These are phyloP conservation scores for Lagenidium giganteum DNA, from an alignment of 352 stramenopile genomes.

Conservation along the genomic window DNA sequence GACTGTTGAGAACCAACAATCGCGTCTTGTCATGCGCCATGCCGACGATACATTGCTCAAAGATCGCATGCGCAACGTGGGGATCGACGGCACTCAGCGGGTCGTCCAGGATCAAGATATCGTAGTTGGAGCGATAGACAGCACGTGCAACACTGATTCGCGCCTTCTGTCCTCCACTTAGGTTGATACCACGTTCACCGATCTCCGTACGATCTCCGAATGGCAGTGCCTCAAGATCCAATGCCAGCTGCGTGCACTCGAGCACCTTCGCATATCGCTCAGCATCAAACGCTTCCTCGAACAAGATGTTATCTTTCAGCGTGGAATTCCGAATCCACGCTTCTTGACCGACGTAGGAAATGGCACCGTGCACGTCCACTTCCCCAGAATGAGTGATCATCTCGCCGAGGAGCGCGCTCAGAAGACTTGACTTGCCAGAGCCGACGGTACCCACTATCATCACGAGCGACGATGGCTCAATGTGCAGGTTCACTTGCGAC, in stretches of 20 bases:
- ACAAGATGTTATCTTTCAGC: conserved; percentile 33
- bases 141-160: conserved; percentile 25
- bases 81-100: conserved; percentile 34
- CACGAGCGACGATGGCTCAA: conserved; percentile 42
- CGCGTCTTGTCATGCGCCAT: conserved; percentile 39
- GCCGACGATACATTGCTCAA: conserved; percentile 27
- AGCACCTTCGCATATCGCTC: conserved; percentile 31
- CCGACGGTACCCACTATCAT: conserved; percentile 44
- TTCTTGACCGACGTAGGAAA: conserved; percentile 32
- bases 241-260: conserved; percentile 43
- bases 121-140: conserved; percentile 25
- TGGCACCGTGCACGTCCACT: conserved; percentile 17
- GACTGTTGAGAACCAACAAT: conserved; percentile 75
- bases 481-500: conserved; percentile 55
- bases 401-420: conserved; percentile 35
- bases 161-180: conserved; percentile 33
- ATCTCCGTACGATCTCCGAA: conserved; percentile 72
- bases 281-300: conserved; percentile 22
- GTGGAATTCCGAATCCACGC: conserved; percentile 34
- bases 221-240: conserved; percentile 64
- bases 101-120: conserved; percentile 40
- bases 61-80: conserved; percentile 35
- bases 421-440: conserved; percentile 36
- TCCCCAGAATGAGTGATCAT: conserved; percentile 20
- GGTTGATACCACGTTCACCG: conserved; percentile 43